These are phyloP conservation scores for Atalantia buxifolia DNA, from an alignment of 345 rosid genomes.

Conservation along the genomic window DNA sequence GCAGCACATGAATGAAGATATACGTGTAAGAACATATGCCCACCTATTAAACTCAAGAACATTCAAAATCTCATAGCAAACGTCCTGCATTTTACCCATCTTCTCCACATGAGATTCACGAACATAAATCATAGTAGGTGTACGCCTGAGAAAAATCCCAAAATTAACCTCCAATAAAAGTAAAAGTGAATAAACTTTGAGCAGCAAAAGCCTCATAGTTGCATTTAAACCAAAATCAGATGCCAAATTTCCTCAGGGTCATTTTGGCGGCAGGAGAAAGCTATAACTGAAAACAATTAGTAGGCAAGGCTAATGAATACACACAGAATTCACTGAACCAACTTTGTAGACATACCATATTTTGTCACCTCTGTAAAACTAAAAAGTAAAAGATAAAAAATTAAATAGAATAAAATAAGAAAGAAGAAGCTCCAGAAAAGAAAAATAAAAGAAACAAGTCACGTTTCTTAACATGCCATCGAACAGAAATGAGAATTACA, in stretches of 20 bases:
- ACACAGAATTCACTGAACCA: background rate
- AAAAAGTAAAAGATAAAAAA: background rate
- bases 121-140: slow-evolving; percentile 88
- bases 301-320: background rate
- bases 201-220: slow-evolving; percentile 14
- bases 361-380: background rate
- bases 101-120: slow-evolving; percentile 98
- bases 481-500: background rate
- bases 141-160: slow-evolving; percentile 59
- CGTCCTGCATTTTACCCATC: slow-evolving; percentile 86
- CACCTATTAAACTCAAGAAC: slow-evolving; percentile 99
- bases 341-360: background rate
- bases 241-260: background rate
- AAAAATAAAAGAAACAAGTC: background rate
- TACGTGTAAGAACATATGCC: slow-evolving; percentile 4
- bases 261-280: background rate
- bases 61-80: slow-evolving; percentile 86
- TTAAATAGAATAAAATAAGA: background rate
- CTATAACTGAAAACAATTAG: background rate
- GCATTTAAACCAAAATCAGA: slow-evolving; percentile 9
- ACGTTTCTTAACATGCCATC: background rate
- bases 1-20: slow-evolving; percentile 4
- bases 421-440: background rate
- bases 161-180: slow-evolving; percentile 16
- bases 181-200: slow-evolving; percentile 13